Evolutionary conservation across 2,329 filamentous ascomycete genomes (phyloP), one percentile per base, ranked within the genome.

Genomic region (Hypocreales sp.): DNA sequence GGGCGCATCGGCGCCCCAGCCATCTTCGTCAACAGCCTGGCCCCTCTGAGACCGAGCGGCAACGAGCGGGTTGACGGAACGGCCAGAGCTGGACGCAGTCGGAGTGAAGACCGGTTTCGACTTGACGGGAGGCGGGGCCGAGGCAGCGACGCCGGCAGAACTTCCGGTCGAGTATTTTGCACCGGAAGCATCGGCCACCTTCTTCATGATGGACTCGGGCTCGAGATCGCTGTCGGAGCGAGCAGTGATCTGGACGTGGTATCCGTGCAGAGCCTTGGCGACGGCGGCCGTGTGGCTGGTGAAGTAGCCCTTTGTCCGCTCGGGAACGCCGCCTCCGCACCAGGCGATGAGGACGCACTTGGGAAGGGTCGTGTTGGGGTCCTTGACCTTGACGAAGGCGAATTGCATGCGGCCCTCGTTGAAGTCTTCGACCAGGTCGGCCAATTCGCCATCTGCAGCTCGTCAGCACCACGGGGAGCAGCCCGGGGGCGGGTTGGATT

Each of bases 281-380:
- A 95, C 84, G 25, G 83, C 78, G 34, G 79, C 76, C 25, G 90
- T 62, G 56, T 98, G 87, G 57, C 84, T 94, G 39, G 83, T 93
- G 51, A 98, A 98, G 58, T 95, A 95, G 38, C 90, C 90, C 58
- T 95, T 98, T 35, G 87, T 95, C 44, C 87, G 69, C 58, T 98
- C 90, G n/a, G 90, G 90, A 11, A 98, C 90, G 41, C 90, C 90
- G 47, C 92, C 87, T 39, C 90, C 90, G 52, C 90, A 98, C 79
- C 90, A 98, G 39, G 80, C 86, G 48, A 98, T 83, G 39, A 98
- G 67, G 33, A 92, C 82, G 50, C 76, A 80, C 62, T 98, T 98
- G 26, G 87, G 84, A 11, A 98, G 70, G 14, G 60, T 61, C 3
- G 79, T 82, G 53, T 98, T 98, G 30, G 84, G 80, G 49, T 98